phyloP scores from a whole-genome alignment of 257 asterid species.

The Verbascum thapsus region DNA sequence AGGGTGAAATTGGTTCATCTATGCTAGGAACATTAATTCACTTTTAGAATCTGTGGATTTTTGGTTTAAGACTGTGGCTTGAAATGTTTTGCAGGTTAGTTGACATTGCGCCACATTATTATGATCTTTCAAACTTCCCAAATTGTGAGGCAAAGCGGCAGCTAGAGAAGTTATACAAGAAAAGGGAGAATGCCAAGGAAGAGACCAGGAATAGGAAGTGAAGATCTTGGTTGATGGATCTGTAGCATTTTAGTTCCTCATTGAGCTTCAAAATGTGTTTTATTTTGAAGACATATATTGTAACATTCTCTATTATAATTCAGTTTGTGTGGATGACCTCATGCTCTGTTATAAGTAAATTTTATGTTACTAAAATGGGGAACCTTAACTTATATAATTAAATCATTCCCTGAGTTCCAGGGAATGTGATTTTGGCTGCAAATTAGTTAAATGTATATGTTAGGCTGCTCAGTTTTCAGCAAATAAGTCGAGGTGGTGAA shows the following conservation, averaged over 20 bases:
- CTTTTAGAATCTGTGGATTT: not conserved
- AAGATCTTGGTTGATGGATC: slow-evolving; percentile 11
- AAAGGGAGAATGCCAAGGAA: slow-evolving; percentile 63
- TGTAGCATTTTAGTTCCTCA: not conserved
- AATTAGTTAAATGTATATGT: too few relatives aligned
- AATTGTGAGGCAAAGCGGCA: slow-evolving; percentile 88
- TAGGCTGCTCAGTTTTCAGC: too few relatives aligned
- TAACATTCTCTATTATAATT: slow-evolving; percentile 13
- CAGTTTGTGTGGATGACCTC: slow-evolving; percentile 33
- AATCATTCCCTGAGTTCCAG: not conserved
- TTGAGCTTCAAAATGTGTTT: slow-evolving; percentile 25
- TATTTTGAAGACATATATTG: slow-evolving; percentile 18
- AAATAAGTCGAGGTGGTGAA: too few relatives aligned
- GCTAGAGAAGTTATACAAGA: slow-evolving; percentile 75
- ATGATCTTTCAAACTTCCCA: slow-evolving; percentile 81
- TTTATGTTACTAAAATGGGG: too few relatives aligned
- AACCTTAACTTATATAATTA: too few relatives aligned
- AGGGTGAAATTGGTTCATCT: not conserved
- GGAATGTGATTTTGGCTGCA: too few relatives aligned
- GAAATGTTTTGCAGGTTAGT: slow-evolving; percentile 61
- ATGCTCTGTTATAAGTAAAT: too few relatives aligned
- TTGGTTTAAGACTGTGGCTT: not conserved
- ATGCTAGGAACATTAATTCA: not conserved
- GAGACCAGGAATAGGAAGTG: slow-evolving; percentile 62
- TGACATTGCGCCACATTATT: slow-evolving; percentile 89